Base-by-base conservation (phyloP, 2,329 filamentous ascomycete genomes). In the Alternaria consortialis region DNA sequence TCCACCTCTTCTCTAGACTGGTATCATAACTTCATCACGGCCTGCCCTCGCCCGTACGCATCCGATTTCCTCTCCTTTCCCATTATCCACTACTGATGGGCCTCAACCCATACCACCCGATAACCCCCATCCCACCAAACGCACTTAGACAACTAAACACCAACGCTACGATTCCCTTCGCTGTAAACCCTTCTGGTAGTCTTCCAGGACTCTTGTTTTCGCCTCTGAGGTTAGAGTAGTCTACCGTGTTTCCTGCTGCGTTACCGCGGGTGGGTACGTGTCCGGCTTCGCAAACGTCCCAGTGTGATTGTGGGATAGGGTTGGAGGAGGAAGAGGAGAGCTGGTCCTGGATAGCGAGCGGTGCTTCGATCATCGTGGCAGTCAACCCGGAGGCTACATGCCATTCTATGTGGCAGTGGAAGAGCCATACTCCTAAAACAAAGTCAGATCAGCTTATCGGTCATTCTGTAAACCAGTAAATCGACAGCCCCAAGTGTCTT, bases 101-200 rank as follows among this genome's bases (percentile, higher is more conserved):
- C 53, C 58, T 81, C 60, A 86, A 74, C 2, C 88, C 90, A 77
- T 91, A 94, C 84, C 89, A 89, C 1, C 83, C 84, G 56, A 95
- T 88, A 12, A 87, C 86, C 0, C 79, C 83, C 68, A 93, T 83
- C 8, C 92, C 92, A 7, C 92, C 68, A 50, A 93, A 81, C 2
- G 91, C 92, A 15, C 85, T 85, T 3, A 93, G 64, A 64, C 85
- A 86, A 71, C 89, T 92, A 73, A 94, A 92, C 2, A 89, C 88
- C 67, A 95, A 79, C 11, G 92, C 92, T 1, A 93, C 85, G 43
- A 91, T 90, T 7, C 92, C 92, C 36, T 85, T 84, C 0, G 88
- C 77, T 0, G 89, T 92, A 75, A 94, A 93, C 0, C 91, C 91
- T 1, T 80, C 83, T 0, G 91, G 91, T 15, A 94, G 73, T 43